Evolutionary conservation across 306 rosid genomes (phyloP).

Genomic region (Prinsepia uniflora): DNA sequence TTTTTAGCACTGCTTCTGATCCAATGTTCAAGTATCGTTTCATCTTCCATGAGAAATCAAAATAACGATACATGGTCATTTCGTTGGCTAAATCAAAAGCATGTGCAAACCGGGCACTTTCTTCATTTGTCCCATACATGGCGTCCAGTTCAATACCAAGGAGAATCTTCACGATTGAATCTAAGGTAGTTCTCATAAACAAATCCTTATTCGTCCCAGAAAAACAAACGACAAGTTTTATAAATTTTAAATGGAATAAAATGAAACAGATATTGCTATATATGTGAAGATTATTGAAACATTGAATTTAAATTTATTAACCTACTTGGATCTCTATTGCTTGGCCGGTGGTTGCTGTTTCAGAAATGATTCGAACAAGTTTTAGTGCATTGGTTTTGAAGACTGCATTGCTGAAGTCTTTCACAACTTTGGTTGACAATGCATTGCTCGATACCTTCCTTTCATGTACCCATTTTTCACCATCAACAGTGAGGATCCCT

Average conservation of each 20-base stretch:
- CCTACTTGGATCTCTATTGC: constrained; percentile 23
- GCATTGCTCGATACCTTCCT: constrained; percentile 4
- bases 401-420: constrained; percentile 15
- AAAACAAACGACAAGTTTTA: neutral
- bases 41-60: constrained; percentile 18
- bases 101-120: constrained; percentile 14
- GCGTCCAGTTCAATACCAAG: constrained; percentile 20
- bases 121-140: constrained; percentile 16
- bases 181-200: constrained; percentile 18
- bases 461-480: constrained; percentile 21
- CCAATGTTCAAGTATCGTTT: constrained; percentile 24
- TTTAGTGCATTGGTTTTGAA: constrained; percentile 22
- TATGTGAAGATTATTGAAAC: neutral
- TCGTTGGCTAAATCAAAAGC: constrained; percentile 15
- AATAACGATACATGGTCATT: neutral
- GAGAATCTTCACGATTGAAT: constrained; percentile 15
- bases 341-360: constrained; percentile 4
- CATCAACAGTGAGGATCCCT: constrained; percentile 17
- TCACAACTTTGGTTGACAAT: constrained; percentile 12
- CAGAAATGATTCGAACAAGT: constrained; percentile 5
- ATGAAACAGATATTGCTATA: neutral
- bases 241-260: neutral
- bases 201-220: constrained; percentile 4
- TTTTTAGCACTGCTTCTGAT: constrained; percentile 15
- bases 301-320: neutral